Conservation (phyloP, 257 asterid genomes). For the Plantago elongata region DNA sequence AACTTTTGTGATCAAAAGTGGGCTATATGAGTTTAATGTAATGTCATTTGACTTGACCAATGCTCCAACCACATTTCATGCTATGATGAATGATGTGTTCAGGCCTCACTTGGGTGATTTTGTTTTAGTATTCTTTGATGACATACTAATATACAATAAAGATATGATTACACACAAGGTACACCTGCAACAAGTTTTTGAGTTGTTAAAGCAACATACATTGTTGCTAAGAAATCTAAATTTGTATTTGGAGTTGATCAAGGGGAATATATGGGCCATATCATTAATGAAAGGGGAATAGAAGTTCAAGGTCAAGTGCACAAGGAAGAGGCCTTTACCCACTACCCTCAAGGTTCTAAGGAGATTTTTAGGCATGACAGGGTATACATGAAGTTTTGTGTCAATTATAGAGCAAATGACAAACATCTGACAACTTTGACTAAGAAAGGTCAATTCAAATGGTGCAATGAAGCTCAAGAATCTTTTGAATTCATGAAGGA, state of each 20-base stretch:
- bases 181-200: neutral
- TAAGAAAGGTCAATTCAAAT: neutral
- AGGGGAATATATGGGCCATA: neutral
- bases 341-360: neutral
- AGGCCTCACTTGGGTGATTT: neutral
- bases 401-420: neutral
- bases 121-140: slow-evolving; percentile 1
- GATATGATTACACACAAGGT: neutral
- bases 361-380: neutral
- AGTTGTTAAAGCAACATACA: neutral
- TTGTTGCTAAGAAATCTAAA: neutral
- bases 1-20: neutral
- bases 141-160: neutral
- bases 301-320: too few species aligned
- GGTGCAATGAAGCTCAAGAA: neutral
- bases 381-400: neutral
- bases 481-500: neutral
- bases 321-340: neutral
- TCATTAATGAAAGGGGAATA: neutral
- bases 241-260: neutral
- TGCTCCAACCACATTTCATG: too few species aligned
- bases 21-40: too few species aligned
- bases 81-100: neutral
- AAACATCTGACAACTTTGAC: neutral
- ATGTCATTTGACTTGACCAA: too few species aligned